phyloP scores from a whole-genome alignment of 805 yeast genomes.

The Starmerella bombi region DNA sequence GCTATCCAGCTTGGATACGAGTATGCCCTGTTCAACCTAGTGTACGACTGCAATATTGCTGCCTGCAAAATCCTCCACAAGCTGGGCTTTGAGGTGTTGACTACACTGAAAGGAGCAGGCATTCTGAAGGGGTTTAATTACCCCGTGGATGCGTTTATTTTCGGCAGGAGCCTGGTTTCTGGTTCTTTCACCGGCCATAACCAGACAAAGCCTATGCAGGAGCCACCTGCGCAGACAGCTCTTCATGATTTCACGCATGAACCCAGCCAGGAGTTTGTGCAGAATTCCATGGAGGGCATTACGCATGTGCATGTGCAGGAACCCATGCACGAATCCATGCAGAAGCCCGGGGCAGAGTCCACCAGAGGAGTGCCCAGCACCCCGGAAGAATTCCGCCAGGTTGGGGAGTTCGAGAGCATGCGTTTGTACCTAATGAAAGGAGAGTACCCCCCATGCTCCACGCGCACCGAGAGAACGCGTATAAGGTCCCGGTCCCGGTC shows the following conservation, averaged over 20 bases:
- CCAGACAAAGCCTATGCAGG: not conserved
- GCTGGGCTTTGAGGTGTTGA: slow-evolving; percentile 62
- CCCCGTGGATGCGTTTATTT: slow-evolving; percentile 77
- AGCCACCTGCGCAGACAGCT: not conserved
- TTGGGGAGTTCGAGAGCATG: slow-evolving; percentile 55
- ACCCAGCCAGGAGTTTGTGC: not conserved
- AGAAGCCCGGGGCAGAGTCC: not conserved
- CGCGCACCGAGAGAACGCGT: slow-evolving; percentile 77
- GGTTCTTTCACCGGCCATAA: slow-evolving; percentile 31
- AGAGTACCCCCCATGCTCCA: slow-evolving; percentile 69
- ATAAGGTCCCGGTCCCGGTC: slow-evolving; percentile 66
- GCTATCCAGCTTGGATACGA: slow-evolving; percentile 81
- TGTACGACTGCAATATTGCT: slow-evolving; percentile 77
- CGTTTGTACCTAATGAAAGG: slow-evolving; percentile 70
- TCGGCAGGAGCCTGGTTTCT: slow-evolving; percentile 62
- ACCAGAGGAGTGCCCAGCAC: not conserved
- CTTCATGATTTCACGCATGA: not conserved
- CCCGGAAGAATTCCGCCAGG: not conserved
- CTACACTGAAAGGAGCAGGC: slow-evolving; percentile 77
- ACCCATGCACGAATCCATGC: not conserved
- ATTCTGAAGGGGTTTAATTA: slow-evolving; percentile 69
- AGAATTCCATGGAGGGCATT: not conserved
- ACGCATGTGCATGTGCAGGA: not conserved
- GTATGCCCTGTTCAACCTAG: slow-evolving; percentile 67
- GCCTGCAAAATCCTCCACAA: slow-evolving; percentile 69